Evolutionary conservation across 83 land plant species (phyloP).

Genomic region (Picea abies): DNA sequence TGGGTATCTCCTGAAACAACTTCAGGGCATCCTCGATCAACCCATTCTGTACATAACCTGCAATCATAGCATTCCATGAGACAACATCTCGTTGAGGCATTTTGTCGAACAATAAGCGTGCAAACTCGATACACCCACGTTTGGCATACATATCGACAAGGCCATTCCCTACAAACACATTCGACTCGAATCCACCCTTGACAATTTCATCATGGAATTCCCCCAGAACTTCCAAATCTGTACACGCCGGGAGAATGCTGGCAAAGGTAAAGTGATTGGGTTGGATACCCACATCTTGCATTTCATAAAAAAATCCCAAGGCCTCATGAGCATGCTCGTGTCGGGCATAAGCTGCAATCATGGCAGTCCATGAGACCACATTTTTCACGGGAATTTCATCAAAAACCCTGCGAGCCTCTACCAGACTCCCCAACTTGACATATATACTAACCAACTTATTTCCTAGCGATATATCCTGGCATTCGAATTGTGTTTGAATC

Average conservation of each 20-base stretch:
- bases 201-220: too few relatives aligned
- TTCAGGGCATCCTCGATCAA: neutral
- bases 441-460: neutral
- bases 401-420: conserved; percentile 8
- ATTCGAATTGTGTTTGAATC: neutral
- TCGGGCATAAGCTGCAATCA: neutral
- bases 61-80: neutral
- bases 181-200: too few relatives aligned
- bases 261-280: too few relatives aligned
- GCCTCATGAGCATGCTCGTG: neutral
- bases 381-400: neutral
- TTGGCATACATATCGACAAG: too few relatives aligned
- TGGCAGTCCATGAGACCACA: conserved; percentile 12
- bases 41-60: neutral
- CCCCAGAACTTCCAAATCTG: too few relatives aligned
- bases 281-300: neutral
- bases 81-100: neutral
- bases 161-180: too few relatives aligned
- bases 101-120: neutral
- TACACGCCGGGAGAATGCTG: too few relatives aligned
- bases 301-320: neutral
- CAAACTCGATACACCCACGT: too few relatives aligned
- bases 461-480: neutral
- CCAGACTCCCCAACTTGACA: neutral
- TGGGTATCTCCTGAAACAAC: neutral